Conservation (phyloP, 306 rosid species). For the Mimosa pudica region DNA sequence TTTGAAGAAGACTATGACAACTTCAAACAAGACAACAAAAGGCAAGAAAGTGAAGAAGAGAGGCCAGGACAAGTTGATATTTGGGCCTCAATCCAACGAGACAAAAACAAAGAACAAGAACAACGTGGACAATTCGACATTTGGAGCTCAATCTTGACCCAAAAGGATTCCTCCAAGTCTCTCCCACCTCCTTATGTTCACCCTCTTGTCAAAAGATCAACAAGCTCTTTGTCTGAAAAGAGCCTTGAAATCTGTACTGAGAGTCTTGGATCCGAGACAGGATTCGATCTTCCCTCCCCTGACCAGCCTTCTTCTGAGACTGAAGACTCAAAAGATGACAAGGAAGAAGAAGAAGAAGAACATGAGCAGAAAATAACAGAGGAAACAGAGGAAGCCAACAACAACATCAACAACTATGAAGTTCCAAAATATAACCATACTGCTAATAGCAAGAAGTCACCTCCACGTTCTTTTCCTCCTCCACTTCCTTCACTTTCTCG, state of each 20-base stretch:
- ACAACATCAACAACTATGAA: slow-evolving; percentile 17
- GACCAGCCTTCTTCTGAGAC: slow-evolving; percentile 51
- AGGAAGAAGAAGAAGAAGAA: slow-evolving; percentile 30
- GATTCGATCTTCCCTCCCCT: slow-evolving; percentile 66
- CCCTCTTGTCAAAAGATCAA: slow-evolving; percentile 66
- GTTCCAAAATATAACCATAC: slow-evolving; percentile 31
- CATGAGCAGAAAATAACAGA: slow-evolving; percentile 1
- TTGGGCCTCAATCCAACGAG: slow-evolving; percentile 44
- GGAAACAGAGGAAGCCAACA: background rate
- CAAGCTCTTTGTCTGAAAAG: slow-evolving; percentile 48
- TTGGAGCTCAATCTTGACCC: slow-evolving; percentile 64
- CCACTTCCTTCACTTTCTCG: slow-evolving; percentile 58
- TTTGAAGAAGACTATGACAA: slow-evolving; percentile 7
- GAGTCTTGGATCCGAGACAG: slow-evolving; percentile 90
- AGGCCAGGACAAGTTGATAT: slow-evolving; percentile 28
- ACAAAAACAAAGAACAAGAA: slow-evolving; percentile 20
- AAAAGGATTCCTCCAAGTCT: slow-evolving; percentile 36
- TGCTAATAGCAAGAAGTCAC: slow-evolving; percentile 25
- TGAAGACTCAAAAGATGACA: slow-evolving; percentile 32
- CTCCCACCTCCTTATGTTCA: slow-evolving; percentile 59
- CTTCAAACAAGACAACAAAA: slow-evolving; percentile 21
- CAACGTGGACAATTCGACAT: slow-evolving; percentile 32
- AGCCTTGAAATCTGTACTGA: slow-evolving; percentile 83
- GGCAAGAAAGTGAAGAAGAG: background rate
- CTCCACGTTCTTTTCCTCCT: slow-evolving; percentile 60